These are phyloP conservation scores for Magnolia changhungtana DNA, from an alignment of 164 flowering plant genomes.

Conservation along the genomic window DNA sequence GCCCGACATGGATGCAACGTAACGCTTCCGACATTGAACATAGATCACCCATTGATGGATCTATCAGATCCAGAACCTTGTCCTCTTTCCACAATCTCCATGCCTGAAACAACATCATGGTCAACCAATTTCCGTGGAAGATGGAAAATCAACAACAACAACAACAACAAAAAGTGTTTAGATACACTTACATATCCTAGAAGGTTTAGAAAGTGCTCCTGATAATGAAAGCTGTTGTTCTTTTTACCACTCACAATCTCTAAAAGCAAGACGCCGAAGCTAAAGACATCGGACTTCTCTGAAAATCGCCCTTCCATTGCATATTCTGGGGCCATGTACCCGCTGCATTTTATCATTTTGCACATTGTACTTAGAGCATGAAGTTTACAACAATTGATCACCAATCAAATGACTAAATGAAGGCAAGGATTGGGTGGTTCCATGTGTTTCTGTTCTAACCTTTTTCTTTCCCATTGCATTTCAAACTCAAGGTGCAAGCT, in stretches of 20 bases:
- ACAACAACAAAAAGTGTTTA: too few relatives aligned
- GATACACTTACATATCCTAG: neutral
- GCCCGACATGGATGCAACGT: constrained; percentile 15
- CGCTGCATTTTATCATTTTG: constrained; percentile 16
- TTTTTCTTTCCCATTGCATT: too few relatives aligned
- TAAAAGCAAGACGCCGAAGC: constrained; percentile 38
- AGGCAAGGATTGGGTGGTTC: too few relatives aligned
- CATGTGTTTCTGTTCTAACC: too few relatives aligned
- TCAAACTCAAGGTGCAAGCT: constrained; percentile 23
- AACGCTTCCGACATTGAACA: neutral
- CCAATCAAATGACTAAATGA: neutral
- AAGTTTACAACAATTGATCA: constrained; percentile 1
- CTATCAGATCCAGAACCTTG: constrained; percentile 3
- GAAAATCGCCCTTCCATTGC: constrained; percentile 40
- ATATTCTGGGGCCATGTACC: constrained; percentile 44
- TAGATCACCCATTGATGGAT: neutral
- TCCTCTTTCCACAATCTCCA: constrained; percentile 13
- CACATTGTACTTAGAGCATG: neutral
- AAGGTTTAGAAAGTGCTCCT: neutral
- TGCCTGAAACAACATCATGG: neutral
- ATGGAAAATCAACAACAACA: too few relatives aligned
- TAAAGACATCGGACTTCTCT: constrained; percentile 43
- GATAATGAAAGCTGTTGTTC: constrained; percentile 25
- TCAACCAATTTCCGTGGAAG: neutral
- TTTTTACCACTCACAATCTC: constrained; percentile 32